phyloP scores from a whole-genome alignment of 148 eudicot genomes.

The Nyssa sinensis region DNA sequence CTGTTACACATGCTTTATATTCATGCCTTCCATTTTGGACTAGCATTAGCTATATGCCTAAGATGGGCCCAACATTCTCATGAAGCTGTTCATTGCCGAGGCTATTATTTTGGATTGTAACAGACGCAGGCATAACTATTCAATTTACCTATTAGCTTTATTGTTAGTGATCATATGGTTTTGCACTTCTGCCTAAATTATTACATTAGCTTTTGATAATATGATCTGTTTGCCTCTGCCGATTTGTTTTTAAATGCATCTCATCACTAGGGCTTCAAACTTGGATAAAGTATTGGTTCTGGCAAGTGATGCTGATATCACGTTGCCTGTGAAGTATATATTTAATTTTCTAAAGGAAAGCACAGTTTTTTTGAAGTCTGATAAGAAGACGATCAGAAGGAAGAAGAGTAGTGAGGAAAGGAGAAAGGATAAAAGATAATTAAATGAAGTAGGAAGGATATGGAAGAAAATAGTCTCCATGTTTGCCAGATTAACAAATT shows the following conservation, averaged over 20 bases:
- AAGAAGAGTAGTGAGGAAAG: neutral
- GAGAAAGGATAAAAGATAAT: neutral
- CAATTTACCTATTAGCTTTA: neutral
- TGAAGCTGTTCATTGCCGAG: neutral
- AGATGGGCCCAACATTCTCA: neutral
- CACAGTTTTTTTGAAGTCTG: no score
- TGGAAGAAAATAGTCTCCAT: neutral
- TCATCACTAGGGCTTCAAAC: neutral
- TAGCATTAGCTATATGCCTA: neutral
- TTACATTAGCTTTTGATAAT: neutral
- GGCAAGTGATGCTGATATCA: neutral
- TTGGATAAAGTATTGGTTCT: neutral
- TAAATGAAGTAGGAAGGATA: neutral
- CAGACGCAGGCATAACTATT: neutral
- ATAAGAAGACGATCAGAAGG: neutral
- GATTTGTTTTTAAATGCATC: neutral
- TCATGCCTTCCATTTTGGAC: neutral
- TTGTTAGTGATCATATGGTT: neutral
- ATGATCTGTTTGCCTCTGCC: neutral
- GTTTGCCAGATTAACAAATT: neutral
- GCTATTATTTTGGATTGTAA: neutral
- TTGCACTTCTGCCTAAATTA: neutral
- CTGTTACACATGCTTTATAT: neutral
- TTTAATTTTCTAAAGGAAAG: no score
- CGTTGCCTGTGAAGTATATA: neutral